Evolutionary conservation across 495 filamentous ascomycete genomes (phyloP).

Genomic region (Sordaria brevicollis): DNA sequence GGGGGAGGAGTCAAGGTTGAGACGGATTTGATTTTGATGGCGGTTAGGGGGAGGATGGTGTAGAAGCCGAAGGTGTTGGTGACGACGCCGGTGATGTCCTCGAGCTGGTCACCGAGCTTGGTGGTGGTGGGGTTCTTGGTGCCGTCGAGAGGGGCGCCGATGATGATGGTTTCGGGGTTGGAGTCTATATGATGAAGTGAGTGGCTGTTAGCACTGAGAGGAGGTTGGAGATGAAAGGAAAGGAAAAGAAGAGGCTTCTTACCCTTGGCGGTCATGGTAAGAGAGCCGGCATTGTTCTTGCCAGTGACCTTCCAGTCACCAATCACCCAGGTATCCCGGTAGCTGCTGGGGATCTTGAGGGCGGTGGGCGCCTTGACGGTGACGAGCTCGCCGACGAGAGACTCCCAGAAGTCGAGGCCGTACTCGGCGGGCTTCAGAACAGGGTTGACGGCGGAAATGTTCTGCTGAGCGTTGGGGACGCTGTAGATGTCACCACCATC

Average conservation of each 20-base stretch:
- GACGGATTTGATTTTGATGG: conserved; percentile 27
- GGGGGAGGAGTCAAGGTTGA: conserved; percentile 25
- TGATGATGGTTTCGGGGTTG: conserved; percentile 52
- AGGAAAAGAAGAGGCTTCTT: neutral
- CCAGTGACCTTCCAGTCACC: conserved; percentile 46
- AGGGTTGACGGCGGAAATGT: conserved; percentile 44
- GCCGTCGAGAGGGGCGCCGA: conserved; percentile 48
- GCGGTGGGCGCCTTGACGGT: conserved; percentile 37
- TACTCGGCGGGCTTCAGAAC: conserved; percentile 40
- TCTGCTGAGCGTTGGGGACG: conserved; percentile 41
- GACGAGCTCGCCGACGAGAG: conserved; percentile 47
- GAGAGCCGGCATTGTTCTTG: conserved; percentile 40
- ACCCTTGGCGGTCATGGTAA: conserved; percentile 41
- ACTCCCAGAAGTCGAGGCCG: conserved; percentile 58
- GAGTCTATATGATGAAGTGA: conserved; percentile 27
- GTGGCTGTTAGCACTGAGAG: neutral
- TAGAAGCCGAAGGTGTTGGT: conserved; percentile 50
- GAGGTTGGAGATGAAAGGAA: neutral
- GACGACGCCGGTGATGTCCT: conserved; percentile 49
- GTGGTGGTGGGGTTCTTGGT: conserved; percentile 41
- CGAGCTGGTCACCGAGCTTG: conserved; percentile 46
- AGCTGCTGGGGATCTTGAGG: conserved; percentile 42
- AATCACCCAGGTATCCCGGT: conserved; percentile 52
- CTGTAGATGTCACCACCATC: conserved; percentile 44
- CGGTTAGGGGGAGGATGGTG: conserved; percentile 45